Evolutionary conservation across 345 rosid genomes (phyloP).

Genomic region (Salix dunnii): DNA sequence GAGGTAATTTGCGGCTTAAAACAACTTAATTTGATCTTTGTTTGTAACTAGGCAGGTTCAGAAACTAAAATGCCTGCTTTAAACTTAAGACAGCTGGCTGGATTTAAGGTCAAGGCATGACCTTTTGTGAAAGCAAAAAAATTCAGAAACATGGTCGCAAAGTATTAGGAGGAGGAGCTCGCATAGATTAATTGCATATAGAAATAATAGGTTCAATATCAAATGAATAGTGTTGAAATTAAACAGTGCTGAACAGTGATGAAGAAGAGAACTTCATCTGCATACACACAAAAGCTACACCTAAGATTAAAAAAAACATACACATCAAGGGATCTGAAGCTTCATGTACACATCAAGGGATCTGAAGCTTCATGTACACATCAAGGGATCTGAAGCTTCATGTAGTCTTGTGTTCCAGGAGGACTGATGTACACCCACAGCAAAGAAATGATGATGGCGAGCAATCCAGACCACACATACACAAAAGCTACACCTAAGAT

Average conservation of each 20-base stretch:
- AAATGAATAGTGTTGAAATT: neutral
- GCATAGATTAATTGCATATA: neutral
- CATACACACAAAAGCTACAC: neutral
- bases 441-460: conserved; percentile 59
- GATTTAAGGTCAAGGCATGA: neutral
- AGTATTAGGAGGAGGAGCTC: neutral
- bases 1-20: neutral
- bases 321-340: conserved; percentile 48
- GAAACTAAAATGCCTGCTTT: neutral
- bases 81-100: neutral
- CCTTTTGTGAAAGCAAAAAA: neutral
- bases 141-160: neutral
- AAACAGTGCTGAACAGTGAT: conserved; percentile 6
- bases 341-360: too few relatives aligned
- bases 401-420: conserved; percentile 47
- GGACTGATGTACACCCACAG: conserved; percentile 73
- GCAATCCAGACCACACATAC: conserved; percentile 71
- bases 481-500: too few relatives aligned
- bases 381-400: conserved; percentile 51
- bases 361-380: too few relatives aligned
- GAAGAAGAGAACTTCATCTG: conserved; percentile 40
- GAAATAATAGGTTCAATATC: neutral
- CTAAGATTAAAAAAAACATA: too few relatives aligned
- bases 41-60: neutral
- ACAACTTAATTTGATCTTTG: too few relatives aligned